Percentiles rank a stretch among this genome's conserved stretches.
phyloP scores from a whole-genome alignment of 352 stramenopile genomes.

The Phytophthora kernoviae region DNA sequence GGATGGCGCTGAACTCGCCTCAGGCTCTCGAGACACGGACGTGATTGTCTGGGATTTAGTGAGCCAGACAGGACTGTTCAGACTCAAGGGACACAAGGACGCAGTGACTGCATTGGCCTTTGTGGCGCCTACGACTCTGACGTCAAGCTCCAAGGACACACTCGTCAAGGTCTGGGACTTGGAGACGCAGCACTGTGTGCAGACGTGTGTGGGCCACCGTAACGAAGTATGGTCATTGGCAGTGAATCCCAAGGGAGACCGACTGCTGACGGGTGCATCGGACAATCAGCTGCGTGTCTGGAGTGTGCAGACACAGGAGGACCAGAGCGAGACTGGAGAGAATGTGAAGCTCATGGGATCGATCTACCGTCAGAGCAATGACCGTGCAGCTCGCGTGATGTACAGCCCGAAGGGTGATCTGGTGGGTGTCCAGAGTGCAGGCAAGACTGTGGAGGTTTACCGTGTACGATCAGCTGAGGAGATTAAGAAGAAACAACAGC shows the following conservation, averaged over 20 bases:
- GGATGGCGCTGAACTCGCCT: conserved; percentile 83
- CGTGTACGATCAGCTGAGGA: conserved; percentile 80
- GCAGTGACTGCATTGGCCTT: conserved; percentile 92
- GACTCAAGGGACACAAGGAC: conserved; percentile 93
- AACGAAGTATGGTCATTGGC: conserved; percentile 93
- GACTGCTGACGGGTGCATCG: conserved; percentile 78
- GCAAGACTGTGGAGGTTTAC: conserved; percentile 93
- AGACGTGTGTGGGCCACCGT: conserved; percentile 93
- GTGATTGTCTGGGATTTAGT: conserved; percentile 95
- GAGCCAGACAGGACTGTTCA: conserved; percentile 87
- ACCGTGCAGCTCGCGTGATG: conserved; percentile 66
- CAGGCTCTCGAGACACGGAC: conserved; percentile 91
- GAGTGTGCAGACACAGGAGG: conserved; percentile 45
- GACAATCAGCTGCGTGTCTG: conserved; percentile 87
- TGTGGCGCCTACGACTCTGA: conserved; percentile 52
- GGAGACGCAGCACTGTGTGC: conserved; percentile 93
- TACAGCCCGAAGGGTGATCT: conserved; percentile 68
- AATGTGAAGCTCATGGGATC: conserved; percentile 69
- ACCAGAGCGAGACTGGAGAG: conserved; percentile 30
- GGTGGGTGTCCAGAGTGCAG: conserved; percentile 77
- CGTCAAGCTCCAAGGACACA: conserved; percentile 93
- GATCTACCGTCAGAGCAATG: conserved; percentile 78
- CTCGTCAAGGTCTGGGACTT: conserved; percentile 96
- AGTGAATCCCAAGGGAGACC: conserved; percentile 62
- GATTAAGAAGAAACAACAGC: conserved; percentile 93